Evolutionary conservation across 1,139 yeast genomes (phyloP), one percentile per base, ranked within the genome.

Genomic region (Pichia sp.): DNA sequence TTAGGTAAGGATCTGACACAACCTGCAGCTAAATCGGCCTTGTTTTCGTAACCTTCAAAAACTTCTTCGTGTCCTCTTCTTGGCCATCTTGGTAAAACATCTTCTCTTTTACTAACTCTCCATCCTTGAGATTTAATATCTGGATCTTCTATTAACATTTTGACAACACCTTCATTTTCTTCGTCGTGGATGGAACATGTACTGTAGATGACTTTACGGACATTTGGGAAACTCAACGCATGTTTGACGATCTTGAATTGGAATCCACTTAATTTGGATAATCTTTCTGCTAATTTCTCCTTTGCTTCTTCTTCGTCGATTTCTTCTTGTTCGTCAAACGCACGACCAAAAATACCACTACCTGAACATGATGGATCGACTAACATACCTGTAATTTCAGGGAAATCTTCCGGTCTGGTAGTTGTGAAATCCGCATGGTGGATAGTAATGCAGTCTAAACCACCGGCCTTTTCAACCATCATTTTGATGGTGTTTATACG

Each of bases 281-380:
- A 71, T 56, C 98, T 76, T 22, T 67, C 72, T 55, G 78, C 80
- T 43, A 63, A 58, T 17, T 48, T 45, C 24, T 46, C 53, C 33
- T 44, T 51, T 11, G 56, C 53, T 21, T 52, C 56, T 34, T 57
- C 67, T 58, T 59, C 73, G 58, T 62, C 68, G 55, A 64, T 74
- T 58, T 48, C 71, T 8, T 58, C 61, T 18, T 58, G 57, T 33
- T 61, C 72, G 53, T 80, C 86, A 53, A 77, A 81, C 0, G 84
- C 89, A 41, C 97, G 73, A 11, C 97, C 97, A 68, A 91, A 93
- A 42, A 93, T 93, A 4, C 99, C 99, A 42, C 96, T 86, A 1
- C 99, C 99, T 31, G 96, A 88, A 65, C 99, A 93, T 4, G 97
- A 89, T 0, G 99, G 99, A 65, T 93, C 99, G 2, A 94, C 95